Conservation (phyloP, 495 filamentous ascomycete genomes). For the Daldinia loculata region DNA sequence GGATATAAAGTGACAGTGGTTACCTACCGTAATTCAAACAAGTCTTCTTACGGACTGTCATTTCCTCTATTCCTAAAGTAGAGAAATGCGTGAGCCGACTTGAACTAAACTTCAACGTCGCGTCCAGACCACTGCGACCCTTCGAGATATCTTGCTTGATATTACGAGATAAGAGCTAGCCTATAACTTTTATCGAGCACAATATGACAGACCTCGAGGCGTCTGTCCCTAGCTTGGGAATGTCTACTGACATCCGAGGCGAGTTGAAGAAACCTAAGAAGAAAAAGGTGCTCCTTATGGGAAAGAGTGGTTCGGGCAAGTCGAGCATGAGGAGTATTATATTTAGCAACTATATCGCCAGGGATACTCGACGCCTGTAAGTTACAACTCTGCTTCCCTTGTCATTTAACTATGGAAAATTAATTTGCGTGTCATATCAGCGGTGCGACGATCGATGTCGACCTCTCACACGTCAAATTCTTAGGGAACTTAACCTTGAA, state of each 20-base stretch:
- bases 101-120: constrained; percentile 32
- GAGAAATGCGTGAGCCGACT: constrained; percentile 28
- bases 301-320: constrained; percentile 98
- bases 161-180: neutral
- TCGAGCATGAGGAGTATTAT: constrained; percentile 98
- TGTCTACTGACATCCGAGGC: constrained; percentile 40
- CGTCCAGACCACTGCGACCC: constrained; percentile 25
- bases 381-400: constrained; percentile 16
- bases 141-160: constrained; percentile 7
- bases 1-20: neutral
- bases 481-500: constrained; percentile 96
- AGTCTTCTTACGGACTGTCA: too few species aligned
- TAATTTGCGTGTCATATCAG: constrained; percentile 35
- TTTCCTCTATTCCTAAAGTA: neutral
- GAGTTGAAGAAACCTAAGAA: constrained; percentile 67
- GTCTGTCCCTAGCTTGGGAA: constrained; percentile 34
- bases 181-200: neutral
- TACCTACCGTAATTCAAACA: neutral
- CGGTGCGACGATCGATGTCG: constrained; percentile 98
- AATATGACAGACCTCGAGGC: constrained; percentile 42
- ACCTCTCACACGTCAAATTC: constrained; percentile 97
- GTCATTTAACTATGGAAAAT: neutral
- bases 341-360: constrained; percentile 97
- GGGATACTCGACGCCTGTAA: constrained; percentile 85
- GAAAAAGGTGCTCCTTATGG: constrained; percentile 73